Evolutionary conservation across 805 yeast species (phyloP).

Genomic region (Yarrowia osloensis): DNA sequence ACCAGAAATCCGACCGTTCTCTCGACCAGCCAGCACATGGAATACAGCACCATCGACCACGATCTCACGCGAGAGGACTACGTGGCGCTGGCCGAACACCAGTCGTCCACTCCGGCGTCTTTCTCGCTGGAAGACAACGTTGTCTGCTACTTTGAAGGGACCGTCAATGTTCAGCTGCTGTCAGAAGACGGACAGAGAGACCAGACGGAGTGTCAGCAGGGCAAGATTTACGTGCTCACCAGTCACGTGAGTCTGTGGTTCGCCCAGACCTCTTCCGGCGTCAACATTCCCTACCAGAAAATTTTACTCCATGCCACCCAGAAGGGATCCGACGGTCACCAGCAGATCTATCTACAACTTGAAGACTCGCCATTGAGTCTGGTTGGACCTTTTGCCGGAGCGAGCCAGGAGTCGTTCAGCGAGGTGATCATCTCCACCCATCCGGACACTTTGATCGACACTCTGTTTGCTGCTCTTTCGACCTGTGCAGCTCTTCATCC

Average conservation of each 20-base stretch:
- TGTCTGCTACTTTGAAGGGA: slow-evolving; percentile 36
- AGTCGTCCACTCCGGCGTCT: slow-evolving; percentile 41
- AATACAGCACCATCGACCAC: slow-evolving; percentile 10
- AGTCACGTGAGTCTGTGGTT: slow-evolving; percentile 39
- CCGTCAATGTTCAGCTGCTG: slow-evolving; percentile 26
- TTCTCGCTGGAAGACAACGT: slow-evolving; percentile 43
- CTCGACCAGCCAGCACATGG: slow-evolving; percentile 11
- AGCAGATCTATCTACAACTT: slow-evolving; percentile 16
- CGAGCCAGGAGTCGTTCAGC: background rate
- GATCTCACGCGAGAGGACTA: slow-evolving; percentile 36
- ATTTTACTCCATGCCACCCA: slow-evolving; percentile 40
- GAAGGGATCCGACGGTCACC: slow-evolving; percentile 1
- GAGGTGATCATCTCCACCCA: slow-evolving; percentile 33
- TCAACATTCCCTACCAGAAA: slow-evolving; percentile 35
- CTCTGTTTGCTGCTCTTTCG: slow-evolving; percentile 35
- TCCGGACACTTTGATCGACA: slow-evolving; percentile 33
- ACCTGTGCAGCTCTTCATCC: slow-evolving; percentile 38
- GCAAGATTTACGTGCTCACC: slow-evolving; percentile 37
- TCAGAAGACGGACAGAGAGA: slow-evolving; percentile 6
- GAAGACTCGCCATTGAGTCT: slow-evolving; percentile 9
- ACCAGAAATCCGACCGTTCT: background rate
- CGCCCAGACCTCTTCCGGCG: slow-evolving; percentile 33
- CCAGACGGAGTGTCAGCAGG: background rate
- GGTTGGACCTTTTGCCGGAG: background rate
- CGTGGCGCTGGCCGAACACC: slow-evolving; percentile 39